Base-by-base conservation (phyloP, 2,329 filamentous ascomycete genomes). In the Westerdykella sp. region DNA sequence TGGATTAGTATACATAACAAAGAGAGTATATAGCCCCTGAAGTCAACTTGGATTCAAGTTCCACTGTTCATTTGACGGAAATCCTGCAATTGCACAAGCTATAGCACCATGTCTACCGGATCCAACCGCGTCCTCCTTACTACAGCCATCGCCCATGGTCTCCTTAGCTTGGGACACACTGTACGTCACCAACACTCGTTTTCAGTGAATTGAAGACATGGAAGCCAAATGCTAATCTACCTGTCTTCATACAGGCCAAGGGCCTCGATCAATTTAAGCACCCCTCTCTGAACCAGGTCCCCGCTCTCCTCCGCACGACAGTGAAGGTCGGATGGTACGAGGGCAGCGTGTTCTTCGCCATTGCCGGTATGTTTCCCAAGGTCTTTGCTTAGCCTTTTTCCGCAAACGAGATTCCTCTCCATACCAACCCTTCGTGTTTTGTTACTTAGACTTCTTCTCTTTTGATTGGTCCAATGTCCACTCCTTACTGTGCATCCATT, bases 261-360 rank as follows among this genome's bases (percentile, higher is more conserved):
- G 63, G 63, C 2, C 50, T 65, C 12, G 58, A 62, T 6, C 60
- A 63, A 32, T 65, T 65, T 51, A 60, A 60, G 34, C 57, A 66
- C 14, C 50, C 57, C 0, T 59, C 62, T 6, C 44, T 65, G n/a
- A 57, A 55, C 28, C 49, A 54, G 1, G 47, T 67, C 1, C 63
- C 63, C 1, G 34, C 45, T 2, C 23, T 46, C 5, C 53, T 67
- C 3, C 59, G 55, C 11, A 56, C 57, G 16, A 58, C 62, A 9
- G 53, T 60, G n/a, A 59, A 57, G 37, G 55, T 58, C 3, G 62
- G 62, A 9, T 67, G 63, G 63, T 67, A 63, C 37, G 62, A 67
- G 40, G 63, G 63, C 7, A 60, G 57, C 38, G 58, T 60, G 0
- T 67, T 65, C 52, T 63, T 67, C 37, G 41, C 56, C 2, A 62